These are phyloP conservation scores for Daldinia caldariorum DNA, from an alignment of 495 filamentous ascomycete genomes.

Conservation along the genomic window DNA sequence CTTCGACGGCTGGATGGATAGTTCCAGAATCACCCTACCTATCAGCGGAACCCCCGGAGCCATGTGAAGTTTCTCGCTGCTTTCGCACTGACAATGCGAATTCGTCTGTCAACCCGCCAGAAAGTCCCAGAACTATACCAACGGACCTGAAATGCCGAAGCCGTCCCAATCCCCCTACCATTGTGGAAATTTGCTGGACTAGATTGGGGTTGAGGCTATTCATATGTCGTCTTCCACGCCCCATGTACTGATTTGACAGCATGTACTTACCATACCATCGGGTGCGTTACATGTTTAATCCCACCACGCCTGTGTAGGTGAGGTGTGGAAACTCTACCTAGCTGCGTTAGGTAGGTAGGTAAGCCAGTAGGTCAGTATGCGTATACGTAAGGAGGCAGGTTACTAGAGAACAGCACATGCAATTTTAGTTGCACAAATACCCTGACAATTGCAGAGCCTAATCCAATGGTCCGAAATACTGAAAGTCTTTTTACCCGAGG, in stretches of 20 bases:
- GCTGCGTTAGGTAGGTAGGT: conserved; percentile 35
- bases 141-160: neutral
- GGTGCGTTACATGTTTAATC: conserved; percentile 29
- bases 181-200: conserved; percentile 7
- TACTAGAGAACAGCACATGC: conserved; percentile 18
- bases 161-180: conserved; percentile 3
- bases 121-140: neutral
- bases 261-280: conserved; percentile 20
- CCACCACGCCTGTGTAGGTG: conserved; percentile 3
- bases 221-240: conserved; percentile 16
- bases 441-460: neutral
- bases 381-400: conserved; percentile 1
- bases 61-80: conserved; percentile 14
- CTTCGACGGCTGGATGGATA: neutral
- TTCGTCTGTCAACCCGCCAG: conserved; percentile 1
- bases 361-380: neutral
- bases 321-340: conserved; percentile 5
- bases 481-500: neutral
- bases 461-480: neutral
- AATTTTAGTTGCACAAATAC: conserved; percentile 20
- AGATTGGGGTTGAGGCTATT: conserved; percentile 37
- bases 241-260: conserved; percentile 7
- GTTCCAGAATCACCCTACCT: conserved; percentile 15
- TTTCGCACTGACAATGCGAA: conserved; percentile 4
- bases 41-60: conserved; percentile 12